phyloP scores from a whole-genome alignment of 1,284 basidiomycete genomes.

The Termitomyces sp. region DNA sequence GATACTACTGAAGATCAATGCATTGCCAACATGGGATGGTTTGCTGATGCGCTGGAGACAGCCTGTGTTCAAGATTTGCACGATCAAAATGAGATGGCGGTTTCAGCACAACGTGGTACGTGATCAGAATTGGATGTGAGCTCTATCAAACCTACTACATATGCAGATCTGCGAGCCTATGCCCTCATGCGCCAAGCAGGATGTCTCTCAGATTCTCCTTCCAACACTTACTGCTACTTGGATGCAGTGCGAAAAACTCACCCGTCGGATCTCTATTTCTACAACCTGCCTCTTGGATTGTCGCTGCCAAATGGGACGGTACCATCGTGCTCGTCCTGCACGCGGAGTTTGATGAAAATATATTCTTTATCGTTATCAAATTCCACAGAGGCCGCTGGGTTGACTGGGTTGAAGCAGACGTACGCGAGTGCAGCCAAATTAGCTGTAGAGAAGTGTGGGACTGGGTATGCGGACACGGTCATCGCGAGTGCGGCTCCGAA shows the following conservation, averaged over 20 bases:
- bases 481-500: neutral
- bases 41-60: constrained; percentile 41
- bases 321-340: constrained; percentile 57
- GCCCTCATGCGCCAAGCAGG: constrained; percentile 50
- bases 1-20: constrained; percentile 46
- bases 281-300: constrained; percentile 55
- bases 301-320: constrained; percentile 41
- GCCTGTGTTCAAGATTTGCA: constrained; percentile 52
- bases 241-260: constrained; percentile 49
- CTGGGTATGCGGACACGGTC: constrained; percentile 9
- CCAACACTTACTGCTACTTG: constrained; percentile 66
- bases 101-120: constrained; percentile 50
- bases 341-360: constrained; percentile 45
- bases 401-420: constrained; percentile 27
- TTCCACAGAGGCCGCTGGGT: constrained; percentile 9
- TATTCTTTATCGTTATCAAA: constrained; percentile 42
- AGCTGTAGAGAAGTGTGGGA: constrained; percentile 29
- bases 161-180: constrained; percentile 54
- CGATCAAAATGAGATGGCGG: constrained; percentile 44
- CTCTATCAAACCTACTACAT: neutral
- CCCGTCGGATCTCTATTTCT: constrained; percentile 63
- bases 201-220: constrained; percentile 50
- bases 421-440: constrained; percentile 26
- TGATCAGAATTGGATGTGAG: constrained; percentile 6
- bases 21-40: constrained; percentile 57